These are phyloP conservation scores for Flueggea neowawraea DNA, from an alignment of 441 rosid species.

Conservation along the genomic window DNA sequence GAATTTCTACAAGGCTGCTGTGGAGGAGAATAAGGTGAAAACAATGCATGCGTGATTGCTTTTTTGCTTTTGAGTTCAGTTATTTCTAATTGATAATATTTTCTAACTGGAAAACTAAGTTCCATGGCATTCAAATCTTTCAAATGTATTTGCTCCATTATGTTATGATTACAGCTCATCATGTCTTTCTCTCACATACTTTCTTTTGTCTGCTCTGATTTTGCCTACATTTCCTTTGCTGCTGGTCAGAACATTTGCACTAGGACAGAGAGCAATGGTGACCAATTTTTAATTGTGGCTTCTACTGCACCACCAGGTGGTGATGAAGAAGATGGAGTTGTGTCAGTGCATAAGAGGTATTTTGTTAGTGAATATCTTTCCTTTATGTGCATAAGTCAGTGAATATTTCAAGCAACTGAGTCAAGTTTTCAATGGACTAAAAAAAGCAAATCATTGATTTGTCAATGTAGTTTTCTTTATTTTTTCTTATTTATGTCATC, in stretches of 20 bases:
- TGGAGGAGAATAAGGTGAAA: too few relatives aligned
- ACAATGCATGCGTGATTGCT: too few relatives aligned
- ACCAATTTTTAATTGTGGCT: constrained; percentile 20
- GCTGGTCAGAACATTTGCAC: constrained; percentile 35
- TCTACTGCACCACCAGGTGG: constrained; percentile 25
- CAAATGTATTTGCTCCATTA: too few relatives aligned
- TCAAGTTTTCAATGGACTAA: constrained; percentile 3
- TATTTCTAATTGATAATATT: too few relatives aligned
- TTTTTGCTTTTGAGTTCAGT: too few relatives aligned
- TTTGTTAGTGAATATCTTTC: constrained; percentile 1
- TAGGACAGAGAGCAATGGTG: constrained; percentile 32
- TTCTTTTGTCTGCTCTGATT: constrained; percentile 7
- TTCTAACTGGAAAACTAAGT: too few relatives aligned
- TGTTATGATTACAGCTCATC: background rate
- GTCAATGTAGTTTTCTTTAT: constrained; percentile 4
- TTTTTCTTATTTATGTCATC: constrained; percentile 15
- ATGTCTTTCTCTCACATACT: background rate
- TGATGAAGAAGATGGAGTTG: constrained; percentile 29
- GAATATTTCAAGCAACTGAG: background rate
- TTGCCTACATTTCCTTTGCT: constrained; percentile 11
- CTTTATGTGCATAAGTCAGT: background rate
- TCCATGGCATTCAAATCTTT: too few relatives aligned
- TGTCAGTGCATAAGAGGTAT: constrained; percentile 48
- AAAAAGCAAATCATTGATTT: constrained; percentile 3
- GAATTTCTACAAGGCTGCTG: too few relatives aligned